These are phyloP conservation scores for Sanghuangporus weigelae DNA, from an alignment of 1,284 basidiomycete genomes.

Conservation along the genomic window DNA sequence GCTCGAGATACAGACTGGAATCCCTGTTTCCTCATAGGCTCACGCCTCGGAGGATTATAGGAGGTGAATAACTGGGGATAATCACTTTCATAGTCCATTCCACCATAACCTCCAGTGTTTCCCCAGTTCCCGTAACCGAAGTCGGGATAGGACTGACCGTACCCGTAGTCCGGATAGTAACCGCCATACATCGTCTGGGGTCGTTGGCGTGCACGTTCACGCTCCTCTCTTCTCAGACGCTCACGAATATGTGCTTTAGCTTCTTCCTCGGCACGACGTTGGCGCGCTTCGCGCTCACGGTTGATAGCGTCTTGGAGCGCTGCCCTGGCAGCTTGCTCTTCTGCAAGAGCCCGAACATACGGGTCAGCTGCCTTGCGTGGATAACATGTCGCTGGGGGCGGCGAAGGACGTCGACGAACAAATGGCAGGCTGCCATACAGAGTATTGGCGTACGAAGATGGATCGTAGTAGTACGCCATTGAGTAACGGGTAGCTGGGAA, in stretches of 20 bases:
- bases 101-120: not conserved
- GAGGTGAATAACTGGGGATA: not conserved
- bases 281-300: slow-evolving; percentile 13
- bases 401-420: slow-evolving; percentile 7
- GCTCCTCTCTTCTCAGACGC: not conserved
- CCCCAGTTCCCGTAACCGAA: not conserved
- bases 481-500: not conserved
- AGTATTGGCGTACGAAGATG: slow-evolving; percentile 12
- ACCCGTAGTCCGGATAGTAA: not conserved
- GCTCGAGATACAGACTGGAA: not conserved
- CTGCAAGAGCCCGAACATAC: slow-evolving; percentile 13
- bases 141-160: not conserved
- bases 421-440: slow-evolving; percentile 4
- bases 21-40: not conserved
- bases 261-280: slow-evolving; percentile 4
- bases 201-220: not conserved
- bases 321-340: slow-evolving; percentile 14
- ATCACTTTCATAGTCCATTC: not conserved
- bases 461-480: slow-evolving; percentile 10
- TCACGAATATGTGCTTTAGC: slow-evolving; percentile 2
- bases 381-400: slow-evolving; percentile 10
- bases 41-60: not conserved
- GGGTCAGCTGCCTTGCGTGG: slow-evolving; percentile 7
- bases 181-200: slow-evolving; percentile 9
- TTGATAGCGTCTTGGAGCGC: slow-evolving; percentile 9